These are phyloP conservation scores for Didymella exigua DNA, from an alignment of 2,329 filamentous ascomycete genomes.

Conservation along the genomic window DNA sequence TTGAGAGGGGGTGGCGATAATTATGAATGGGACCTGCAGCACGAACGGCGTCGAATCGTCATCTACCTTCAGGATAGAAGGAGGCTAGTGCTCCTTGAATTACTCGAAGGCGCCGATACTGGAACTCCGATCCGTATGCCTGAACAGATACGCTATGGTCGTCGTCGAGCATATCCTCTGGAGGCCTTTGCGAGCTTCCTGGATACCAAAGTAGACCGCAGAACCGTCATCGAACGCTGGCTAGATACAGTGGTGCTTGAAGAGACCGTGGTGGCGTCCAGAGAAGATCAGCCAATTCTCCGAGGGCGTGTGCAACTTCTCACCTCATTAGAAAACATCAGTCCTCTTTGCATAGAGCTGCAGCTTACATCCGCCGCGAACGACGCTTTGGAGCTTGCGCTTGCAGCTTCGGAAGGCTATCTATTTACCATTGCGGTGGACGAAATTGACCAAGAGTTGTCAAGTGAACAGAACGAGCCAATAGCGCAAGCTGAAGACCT, in stretches of 20 bases:
- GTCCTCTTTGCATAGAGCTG: neutral
- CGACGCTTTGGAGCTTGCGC: neutral
- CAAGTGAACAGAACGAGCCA: neutral
- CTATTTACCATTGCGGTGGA: neutral
- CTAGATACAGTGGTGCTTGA: neutral
- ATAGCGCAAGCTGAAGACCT: neutral
- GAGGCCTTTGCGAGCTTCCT: neutral
- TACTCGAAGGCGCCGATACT: neutral
- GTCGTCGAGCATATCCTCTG: neutral
- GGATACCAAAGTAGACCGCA: neutral
- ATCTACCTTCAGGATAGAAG: neutral
- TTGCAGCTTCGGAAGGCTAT: neutral
- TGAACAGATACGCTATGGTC: neutral
- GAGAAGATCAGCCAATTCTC: neutral
- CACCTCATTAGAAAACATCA: neutral
- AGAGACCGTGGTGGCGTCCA: neutral
- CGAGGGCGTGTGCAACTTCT: neutral
- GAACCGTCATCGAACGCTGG: neutral
- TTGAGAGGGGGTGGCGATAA: neutral
- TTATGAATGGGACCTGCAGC: neutral
- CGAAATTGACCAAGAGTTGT: neutral
- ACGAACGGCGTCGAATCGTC: neutral
- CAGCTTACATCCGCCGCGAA: neutral
- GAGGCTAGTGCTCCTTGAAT: neutral
- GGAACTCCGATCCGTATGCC: neutral